phyloP scores from a whole-genome alignment of 1,284 basidiomycete species.

The Tilletiaria anomala region DNA sequence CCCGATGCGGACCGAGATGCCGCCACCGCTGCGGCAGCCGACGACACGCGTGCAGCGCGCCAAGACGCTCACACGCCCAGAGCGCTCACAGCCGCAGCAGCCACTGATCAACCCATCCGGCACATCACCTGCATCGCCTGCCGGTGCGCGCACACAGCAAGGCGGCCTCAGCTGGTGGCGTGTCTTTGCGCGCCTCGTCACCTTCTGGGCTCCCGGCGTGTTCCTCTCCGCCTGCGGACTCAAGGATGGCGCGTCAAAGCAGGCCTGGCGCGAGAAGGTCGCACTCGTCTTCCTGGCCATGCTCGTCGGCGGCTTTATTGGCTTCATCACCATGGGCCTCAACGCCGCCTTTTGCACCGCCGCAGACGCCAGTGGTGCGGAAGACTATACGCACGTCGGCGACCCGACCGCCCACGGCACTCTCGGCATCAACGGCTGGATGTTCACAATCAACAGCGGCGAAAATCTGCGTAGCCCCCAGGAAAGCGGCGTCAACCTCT shows the following conservation, averaged over 20 bases:
- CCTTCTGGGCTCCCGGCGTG: constrained; percentile 33
- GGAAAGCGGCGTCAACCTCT: constrained; percentile 52
- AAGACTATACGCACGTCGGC: constrained; percentile 13
- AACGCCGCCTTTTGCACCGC: constrained; percentile 80
- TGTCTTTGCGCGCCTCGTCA: constrained; percentile 16
- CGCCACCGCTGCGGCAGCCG: constrained; percentile 34
- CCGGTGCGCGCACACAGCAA: constrained; percentile 7
- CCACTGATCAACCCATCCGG: constrained; percentile 58
- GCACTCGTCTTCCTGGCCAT: constrained; percentile 26
- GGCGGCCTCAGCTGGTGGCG: constrained; percentile 16
- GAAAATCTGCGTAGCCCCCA: constrained; percentile 44
- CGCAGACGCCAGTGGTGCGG: constrained; percentile 17
- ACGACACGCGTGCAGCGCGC: constrained; percentile 28
- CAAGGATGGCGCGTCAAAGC: constrained; percentile 20
- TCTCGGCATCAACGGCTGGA: constrained; percentile 61
- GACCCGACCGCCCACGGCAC: constrained; percentile 5
- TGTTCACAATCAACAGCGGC: constrained; percentile 56
- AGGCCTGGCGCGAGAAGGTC: constrained; percentile 39
- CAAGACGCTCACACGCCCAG: constrained; percentile 58
- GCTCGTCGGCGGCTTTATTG: constrained; percentile 61
- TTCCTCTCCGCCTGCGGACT: constrained; percentile 39
- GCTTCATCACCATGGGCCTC: constrained; percentile 86
- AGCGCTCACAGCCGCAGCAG: constrained; percentile 49
- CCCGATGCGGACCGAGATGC: constrained; percentile 25
- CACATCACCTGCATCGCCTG: constrained; percentile 11